These are phyloP conservation scores for Pochonia chlamydosporia DNA, from an alignment of 2,329 filamentous ascomycete genomes.

Conservation along the genomic window DNA sequence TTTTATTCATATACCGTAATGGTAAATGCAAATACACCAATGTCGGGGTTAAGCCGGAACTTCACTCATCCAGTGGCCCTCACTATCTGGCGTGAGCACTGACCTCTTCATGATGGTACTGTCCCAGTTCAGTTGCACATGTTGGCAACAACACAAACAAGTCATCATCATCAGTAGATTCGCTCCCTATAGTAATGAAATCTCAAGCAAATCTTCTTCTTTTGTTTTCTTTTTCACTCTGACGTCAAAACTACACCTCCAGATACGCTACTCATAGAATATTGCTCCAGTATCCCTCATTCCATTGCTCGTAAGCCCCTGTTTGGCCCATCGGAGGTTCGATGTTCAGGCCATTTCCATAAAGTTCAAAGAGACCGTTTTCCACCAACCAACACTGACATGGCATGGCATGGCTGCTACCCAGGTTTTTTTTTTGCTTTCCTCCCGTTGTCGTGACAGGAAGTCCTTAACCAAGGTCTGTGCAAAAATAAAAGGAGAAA, in stretches of 20 bases:
- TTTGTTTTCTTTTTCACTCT: conserved; percentile 6
- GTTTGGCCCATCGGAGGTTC: neutral
- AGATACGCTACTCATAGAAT: conserved; percentile 7
- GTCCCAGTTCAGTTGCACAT: neutral
- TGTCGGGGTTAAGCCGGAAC: too few species aligned
- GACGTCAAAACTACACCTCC: conserved; percentile 7
- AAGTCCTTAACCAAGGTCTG: conserved; percentile 10
- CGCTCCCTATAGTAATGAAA: neutral
- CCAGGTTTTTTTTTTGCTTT: neutral
- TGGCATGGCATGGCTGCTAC: neutral
- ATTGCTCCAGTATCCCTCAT: neutral
- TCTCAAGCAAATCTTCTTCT: conserved; percentile 5
- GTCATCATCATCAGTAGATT: neutral
- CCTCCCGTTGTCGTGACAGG: neutral
- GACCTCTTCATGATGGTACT: neutral
- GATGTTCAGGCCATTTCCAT: neutral
- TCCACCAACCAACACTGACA: conserved; percentile 2
- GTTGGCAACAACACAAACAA: neutral
- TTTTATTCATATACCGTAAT: too few species aligned
- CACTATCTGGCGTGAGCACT: too few species aligned
- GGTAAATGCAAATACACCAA: too few species aligned
- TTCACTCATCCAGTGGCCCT: too few species aligned
- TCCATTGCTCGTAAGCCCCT: neutral
- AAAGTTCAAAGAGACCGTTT: conserved; percentile 3
- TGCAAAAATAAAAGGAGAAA: conserved; percentile 10